A percentile compares a stretch with the other conserved stretches of the same genome.
Conservation (phyloP, 208 protist species). For the Trypanosoma theileri region DNA sequence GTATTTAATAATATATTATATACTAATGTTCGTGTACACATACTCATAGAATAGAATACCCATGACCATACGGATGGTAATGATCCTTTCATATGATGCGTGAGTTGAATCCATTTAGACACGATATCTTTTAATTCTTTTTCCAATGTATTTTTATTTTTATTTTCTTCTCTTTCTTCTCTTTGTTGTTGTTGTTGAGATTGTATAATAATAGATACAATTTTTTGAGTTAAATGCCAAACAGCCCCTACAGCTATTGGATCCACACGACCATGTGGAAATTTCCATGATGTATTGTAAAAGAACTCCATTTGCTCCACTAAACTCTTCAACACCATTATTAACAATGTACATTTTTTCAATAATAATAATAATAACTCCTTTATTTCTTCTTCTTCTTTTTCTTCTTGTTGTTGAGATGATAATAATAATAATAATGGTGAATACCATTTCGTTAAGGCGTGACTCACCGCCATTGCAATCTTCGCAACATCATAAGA, state of each 20-base stretch:
- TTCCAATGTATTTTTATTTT: background rate
- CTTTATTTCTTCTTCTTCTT: background rate
- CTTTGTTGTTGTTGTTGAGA: background rate
- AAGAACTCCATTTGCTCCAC: conserved; percentile 25
- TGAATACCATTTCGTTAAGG: background rate
- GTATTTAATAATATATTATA: background rate
- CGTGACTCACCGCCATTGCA: conserved; percentile 20
- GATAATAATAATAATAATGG: background rate
- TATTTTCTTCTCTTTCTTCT: background rate
- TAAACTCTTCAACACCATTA: conserved; percentile 12
- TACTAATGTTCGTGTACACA: conserved; percentile 8
- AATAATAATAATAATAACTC: background rate
- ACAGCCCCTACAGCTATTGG: conserved; percentile 21
- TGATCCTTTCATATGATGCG: background rate
- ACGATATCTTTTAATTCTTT: conserved; percentile 3
- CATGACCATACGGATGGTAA: conserved; percentile 17
- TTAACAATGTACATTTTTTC: conserved; percentile 5
- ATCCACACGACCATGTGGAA: conserved; percentile 19
- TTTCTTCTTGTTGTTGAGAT: background rate
- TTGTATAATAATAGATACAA: background rate
- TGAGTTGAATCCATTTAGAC: conserved; percentile 1
- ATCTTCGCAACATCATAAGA: conserved; percentile 37
- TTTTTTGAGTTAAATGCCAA: conserved; percentile 18
- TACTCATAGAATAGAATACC: conserved; percentile 28
- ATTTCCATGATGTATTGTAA: conserved; percentile 7